phyloP scores from a whole-genome alignment of 2,329 filamentous ascomycete genomes.

The Emydomyces testavorans region DNA sequence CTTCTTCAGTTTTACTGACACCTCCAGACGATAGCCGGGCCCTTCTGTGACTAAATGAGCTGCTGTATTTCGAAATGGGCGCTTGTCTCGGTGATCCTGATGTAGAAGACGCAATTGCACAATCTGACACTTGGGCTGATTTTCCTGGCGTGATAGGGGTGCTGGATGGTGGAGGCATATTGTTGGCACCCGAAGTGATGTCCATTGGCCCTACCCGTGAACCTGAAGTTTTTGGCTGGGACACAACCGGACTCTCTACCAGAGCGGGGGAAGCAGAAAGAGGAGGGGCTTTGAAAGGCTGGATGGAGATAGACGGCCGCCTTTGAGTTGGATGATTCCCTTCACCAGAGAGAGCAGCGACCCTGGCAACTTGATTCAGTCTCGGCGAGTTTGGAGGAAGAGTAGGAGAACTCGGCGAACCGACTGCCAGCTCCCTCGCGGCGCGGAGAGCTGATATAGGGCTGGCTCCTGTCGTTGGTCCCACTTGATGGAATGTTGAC shows the following conservation, averaged over 20 bases:
- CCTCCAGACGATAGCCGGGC: slow-evolving; percentile 66
- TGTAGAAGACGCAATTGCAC: slow-evolving; percentile 51
- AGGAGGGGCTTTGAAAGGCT: slow-evolving; percentile 92
- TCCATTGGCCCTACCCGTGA: slow-evolving; percentile 30
- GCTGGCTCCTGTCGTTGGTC: slow-evolving; percentile 64
- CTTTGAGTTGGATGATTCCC: slow-evolving; percentile 43
- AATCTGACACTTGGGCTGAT: slow-evolving; percentile 38
- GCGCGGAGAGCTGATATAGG: slow-evolving; percentile 73
- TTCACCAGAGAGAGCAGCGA: slow-evolving; percentile 42
- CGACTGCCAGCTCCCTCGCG: slow-evolving; percentile 44
- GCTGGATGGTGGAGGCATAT: slow-evolving; percentile 31
- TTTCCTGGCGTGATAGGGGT: slow-evolving; percentile 30
- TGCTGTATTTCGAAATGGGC: slow-evolving; percentile 75
- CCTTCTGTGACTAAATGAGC: slow-evolving; percentile 81
- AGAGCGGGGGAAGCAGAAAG: slow-evolving; percentile 75
- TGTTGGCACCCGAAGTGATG: slow-evolving; percentile 31
- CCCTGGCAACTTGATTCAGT: slow-evolving; percentile 39
- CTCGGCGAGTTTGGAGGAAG: slow-evolving; percentile 38
- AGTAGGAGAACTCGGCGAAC: slow-evolving; percentile 39
- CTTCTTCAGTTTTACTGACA: slow-evolving; percentile 45
- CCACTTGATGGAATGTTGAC: slow-evolving; percentile 75
- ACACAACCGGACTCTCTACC: slow-evolving; percentile 38
- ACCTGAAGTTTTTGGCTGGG: slow-evolving; percentile 42
- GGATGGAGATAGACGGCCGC: slow-evolving; percentile 76
- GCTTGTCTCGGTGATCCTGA: slow-evolving; percentile 69